phyloP scores from a whole-genome alignment of 2,329 filamentous ascomycete species.

The Cadophora malorum region DNA sequence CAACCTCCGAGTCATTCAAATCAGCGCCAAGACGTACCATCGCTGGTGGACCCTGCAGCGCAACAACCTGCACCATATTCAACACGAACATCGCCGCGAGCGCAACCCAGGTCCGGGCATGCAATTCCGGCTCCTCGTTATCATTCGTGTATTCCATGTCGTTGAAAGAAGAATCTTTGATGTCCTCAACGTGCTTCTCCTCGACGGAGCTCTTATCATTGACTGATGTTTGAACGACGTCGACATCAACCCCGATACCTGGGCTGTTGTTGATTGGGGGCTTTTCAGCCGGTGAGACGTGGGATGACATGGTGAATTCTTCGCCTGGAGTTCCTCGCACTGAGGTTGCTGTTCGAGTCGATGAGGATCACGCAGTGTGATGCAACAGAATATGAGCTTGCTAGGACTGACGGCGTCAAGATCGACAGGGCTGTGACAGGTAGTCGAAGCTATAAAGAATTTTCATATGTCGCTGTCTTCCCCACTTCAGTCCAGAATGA shows the following conservation, averaged over 20 bases:
- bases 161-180: neutral
- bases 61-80: constrained; percentile 5
- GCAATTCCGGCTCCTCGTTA: neutral
- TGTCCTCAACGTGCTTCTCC: neutral
- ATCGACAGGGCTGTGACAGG: neutral
- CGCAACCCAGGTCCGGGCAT: neutral
- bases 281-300: neutral
- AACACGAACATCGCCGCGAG: constrained; percentile 1
- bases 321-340: neutral
- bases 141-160: neutral
- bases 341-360: neutral
- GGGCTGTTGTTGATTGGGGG: neutral
- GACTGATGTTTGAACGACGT: neutral
- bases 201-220: neutral
- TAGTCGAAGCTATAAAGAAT: neutral
- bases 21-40: neutral
- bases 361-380: neutral
- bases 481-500: neutral
- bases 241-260: neutral
- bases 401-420: neutral
- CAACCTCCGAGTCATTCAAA: neutral
- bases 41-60: neutral
- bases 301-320: neutral
- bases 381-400: too few species aligned
- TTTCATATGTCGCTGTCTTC: neutral